phyloP scores from a whole-genome alignment of 768 basidiomycete species.

The Suillus americanus region DNA sequence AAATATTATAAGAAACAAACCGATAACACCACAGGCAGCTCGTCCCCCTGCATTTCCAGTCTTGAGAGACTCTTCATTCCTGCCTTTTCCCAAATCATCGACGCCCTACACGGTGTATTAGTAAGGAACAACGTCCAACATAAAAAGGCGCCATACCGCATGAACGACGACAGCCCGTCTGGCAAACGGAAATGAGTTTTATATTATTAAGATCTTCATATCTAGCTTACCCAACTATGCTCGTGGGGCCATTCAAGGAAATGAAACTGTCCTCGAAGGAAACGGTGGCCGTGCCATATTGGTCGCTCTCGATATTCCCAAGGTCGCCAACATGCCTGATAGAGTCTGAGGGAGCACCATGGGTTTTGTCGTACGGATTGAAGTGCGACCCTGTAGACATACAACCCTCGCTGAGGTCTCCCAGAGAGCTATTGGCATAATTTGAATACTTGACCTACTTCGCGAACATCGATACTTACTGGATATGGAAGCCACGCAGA shows the following conservation, averaged over 20 bases:
- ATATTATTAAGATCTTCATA: conserved; percentile 5
- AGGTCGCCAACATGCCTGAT: conserved; percentile 73
- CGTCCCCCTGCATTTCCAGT: conserved; percentile 79
- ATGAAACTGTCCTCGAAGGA: conserved; percentile 58
- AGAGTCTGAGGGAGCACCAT: conserved; percentile 59
- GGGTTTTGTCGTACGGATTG: conserved; percentile 66
- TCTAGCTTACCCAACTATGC: conserved; percentile 63
- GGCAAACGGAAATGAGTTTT: conserved; percentile 5
- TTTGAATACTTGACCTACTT: conserved; percentile 19
- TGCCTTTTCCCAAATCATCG: conserved; percentile 78
- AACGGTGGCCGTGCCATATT: conserved; percentile 55
- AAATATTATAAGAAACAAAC: conserved; percentile 31
- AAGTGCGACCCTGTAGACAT: conserved; percentile 71
- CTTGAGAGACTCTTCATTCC: conserved; percentile 65
- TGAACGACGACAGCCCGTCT: conserved; percentile 79
- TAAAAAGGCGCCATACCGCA: conserved; percentile 39
- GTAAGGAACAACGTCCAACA: conserved; percentile 7
- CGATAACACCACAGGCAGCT: conserved; percentile 83
- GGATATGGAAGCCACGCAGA: conserved; percentile 76
- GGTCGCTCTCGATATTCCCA: conserved; percentile 71
- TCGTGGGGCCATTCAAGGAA: conserved; percentile 64
- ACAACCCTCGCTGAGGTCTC: conserved; percentile 69
- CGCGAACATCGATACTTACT: conserved; percentile 46
- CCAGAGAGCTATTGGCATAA: conserved; percentile 34
- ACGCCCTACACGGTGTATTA: conserved; percentile 46